A percentile compares a stretch with the other conserved stretches of the same genome.
Evolutionary conservation across 441 rosid genomes (phyloP).

Genomic region (Euphorbia schlechtendalii): DNA sequence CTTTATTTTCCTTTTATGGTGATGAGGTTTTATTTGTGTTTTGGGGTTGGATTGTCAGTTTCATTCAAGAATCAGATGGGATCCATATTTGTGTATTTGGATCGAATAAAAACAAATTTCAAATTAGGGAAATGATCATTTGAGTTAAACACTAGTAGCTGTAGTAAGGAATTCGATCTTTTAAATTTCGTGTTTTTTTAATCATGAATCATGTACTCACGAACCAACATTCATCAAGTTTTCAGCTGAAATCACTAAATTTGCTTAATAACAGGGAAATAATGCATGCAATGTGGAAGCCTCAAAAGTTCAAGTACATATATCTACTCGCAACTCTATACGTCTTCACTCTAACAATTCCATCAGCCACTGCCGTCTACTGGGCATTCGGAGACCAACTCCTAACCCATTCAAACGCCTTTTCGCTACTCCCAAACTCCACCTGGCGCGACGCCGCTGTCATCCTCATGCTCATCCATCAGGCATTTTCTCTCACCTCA

Average conservation of each 20-base stretch:
- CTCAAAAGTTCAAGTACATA: constrained; percentile 81
- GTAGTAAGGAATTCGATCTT: too few relatives aligned
- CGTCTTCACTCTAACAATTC: constrained; percentile 83
- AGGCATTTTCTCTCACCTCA: constrained; percentile 32
- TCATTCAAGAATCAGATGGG: background rate
- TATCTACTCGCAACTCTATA: constrained; percentile 81
- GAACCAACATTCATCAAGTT: too few relatives aligned
- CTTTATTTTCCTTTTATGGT: background rate
- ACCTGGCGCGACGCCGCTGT: constrained; percentile 82
- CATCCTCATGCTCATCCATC: constrained; percentile 91
- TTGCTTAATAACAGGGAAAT: constrained; percentile 47
- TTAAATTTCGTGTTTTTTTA: too few relatives aligned
- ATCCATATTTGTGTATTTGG: background rate
- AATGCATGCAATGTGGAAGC: too few relatives aligned
- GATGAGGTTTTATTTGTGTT: background rate
- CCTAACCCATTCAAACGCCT: constrained; percentile 85
- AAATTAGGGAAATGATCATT: background rate
- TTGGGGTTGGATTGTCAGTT: constrained; percentile 9
- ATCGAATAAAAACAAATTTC: background rate
- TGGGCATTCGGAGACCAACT: constrained; percentile 95
- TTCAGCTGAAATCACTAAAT: too few relatives aligned
- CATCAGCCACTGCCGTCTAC: constrained; percentile 85
- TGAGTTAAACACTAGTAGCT: too few relatives aligned
- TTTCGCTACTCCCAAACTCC: constrained; percentile 66
- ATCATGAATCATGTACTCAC: too few relatives aligned